Base-by-base conservation (phyloP, 768 basidiomycete species). In the Leucocoprinus leucothites region DNA sequence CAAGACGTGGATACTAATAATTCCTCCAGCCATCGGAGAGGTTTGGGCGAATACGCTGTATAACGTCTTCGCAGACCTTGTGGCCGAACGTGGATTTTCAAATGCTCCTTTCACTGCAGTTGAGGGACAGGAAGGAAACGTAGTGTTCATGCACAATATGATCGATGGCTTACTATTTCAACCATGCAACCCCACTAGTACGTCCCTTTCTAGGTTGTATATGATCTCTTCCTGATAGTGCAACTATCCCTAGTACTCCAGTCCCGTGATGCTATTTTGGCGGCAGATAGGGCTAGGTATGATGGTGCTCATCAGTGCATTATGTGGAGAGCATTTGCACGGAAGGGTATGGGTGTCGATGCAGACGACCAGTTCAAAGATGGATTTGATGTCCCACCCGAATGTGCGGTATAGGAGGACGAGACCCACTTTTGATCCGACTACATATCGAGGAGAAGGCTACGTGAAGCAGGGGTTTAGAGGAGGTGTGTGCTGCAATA, bases 61-160 rank as follows among this genome's bases (percentile, higher is more conserved):
- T 59, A 74, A 74, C 40, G 71, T 78, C 5, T 73, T 72, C 48
- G 71, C 74, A n/a, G 67, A 67, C 0, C 73, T 78, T 4, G 74
- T 78, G 7, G 58, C 25, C 0, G 64, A 64, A 8, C 68, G 64
- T 46, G 76, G 75, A 0, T 77, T 71, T 56, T 71, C 72, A 2
- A 38, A 60, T 0, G 70, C 68, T 6, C 74, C 76, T 14, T 58
- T 67, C 45, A 77, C 75, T 1, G 70, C 81, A 60, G 69, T 78
- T 1, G 63, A 66, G 9, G 68, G 69, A 14, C 58, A 60, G 0
- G 72, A 69, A 50, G 82, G 82, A n/a, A 82, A 82, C 60, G 67
- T 77, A 24, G 73, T 82, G 6, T 82, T 70, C 69, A 67, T 81
- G 56, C 77, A 77, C 57, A 71, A 81, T 21, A 76, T 82, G 64